These are phyloP conservation scores for Pleodorina starrii DNA, from an alignment of 139 green algal genomes.

Conservation along the genomic window DNA sequence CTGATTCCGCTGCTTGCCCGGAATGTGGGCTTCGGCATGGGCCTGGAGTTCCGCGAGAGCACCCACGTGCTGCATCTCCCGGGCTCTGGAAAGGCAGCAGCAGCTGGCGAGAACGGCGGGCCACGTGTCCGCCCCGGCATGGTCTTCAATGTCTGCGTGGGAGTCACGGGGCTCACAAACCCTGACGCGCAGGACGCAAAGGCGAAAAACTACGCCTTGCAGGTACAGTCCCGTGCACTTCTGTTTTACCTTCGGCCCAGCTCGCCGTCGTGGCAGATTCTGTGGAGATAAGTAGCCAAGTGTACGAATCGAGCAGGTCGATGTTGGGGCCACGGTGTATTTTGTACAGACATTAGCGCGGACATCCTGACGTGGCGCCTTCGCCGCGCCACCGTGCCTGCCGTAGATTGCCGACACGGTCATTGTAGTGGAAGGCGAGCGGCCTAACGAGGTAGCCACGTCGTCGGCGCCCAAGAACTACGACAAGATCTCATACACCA, in stretches of 20 bases:
- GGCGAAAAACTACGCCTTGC: conserved; percentile 69
- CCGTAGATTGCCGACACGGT: conserved; percentile 93
- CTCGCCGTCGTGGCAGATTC: too few relatives aligned
- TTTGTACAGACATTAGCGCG: too few relatives aligned
- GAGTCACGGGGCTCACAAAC: conserved; percentile 51
- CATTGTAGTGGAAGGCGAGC: conserved; percentile 65
- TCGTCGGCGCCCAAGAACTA: conserved; percentile 62
- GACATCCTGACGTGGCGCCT: too few relatives aligned
- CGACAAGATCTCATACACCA: conserved; percentile 72
- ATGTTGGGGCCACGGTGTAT: too few relatives aligned
- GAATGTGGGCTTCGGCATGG: conserved; percentile 93
- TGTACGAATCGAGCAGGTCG: too few relatives aligned
- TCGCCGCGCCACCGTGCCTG: too few relatives aligned
- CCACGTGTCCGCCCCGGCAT: conserved; percentile 66
- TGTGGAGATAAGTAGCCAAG: too few relatives aligned
- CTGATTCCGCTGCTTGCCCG: conserved; percentile 86
- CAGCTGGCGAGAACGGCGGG: conserved; percentile 14
- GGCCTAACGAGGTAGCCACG: conserved; percentile 79
- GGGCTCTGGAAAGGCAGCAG: conserved; percentile 32
- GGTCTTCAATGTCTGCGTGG: conserved; percentile 81
- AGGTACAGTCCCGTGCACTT: conserved; percentile 54
- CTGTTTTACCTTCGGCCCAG: too few relatives aligned
- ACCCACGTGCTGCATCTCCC: conserved; percentile 40
- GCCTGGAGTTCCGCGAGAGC: conserved; percentile 87
- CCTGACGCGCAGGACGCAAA: conserved; percentile 29